These are phyloP conservation scores for Anthracocystis panici-leucophaei DNA, from an alignment of 1,284 basidiomycete genomes.

Conservation along the genomic window DNA sequence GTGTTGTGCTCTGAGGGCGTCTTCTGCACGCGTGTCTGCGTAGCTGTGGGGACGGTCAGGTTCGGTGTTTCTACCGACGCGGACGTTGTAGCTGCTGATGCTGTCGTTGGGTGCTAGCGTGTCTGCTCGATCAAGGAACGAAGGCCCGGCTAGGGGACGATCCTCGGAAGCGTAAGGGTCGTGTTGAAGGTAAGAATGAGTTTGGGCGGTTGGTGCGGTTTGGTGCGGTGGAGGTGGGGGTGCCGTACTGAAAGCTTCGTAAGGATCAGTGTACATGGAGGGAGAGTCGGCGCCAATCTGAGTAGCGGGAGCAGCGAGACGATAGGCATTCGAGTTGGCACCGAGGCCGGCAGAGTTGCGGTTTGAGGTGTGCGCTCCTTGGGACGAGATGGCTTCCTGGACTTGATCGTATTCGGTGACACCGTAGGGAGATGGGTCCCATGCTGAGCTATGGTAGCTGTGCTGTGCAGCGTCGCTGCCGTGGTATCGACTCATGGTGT, in stretches of 20 bases:
- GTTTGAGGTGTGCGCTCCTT: conserved; percentile 2
- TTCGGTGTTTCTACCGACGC: conserved; percentile 31
- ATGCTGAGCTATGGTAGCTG: conserved; percentile 40
- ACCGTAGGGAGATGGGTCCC: conserved; percentile 44
- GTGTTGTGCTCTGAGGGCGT: conserved; percentile 5
- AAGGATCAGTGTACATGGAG: conserved; percentile 60
- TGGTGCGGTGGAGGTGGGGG: conserved; percentile 23
- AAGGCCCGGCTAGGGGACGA: conserved; percentile 19
- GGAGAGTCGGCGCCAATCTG: conserved; percentile 37
- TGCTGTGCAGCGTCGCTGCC: conserved; percentile 36
- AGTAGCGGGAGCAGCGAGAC: conserved; percentile 28
- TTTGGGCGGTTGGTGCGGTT: conserved; percentile 2
- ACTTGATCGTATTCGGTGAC: conserved; percentile 32
- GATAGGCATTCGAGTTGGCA: conserved; percentile 42
- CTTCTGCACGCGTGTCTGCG: conserved; percentile 11
- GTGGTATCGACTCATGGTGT: conserved; percentile 33
- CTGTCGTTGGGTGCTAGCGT: conserved; percentile 55
- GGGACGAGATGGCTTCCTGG: conserved; percentile 9
- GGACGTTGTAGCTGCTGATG: conserved; percentile 57
- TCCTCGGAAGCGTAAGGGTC: conserved; percentile 42
- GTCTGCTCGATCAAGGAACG: conserved; percentile 36
- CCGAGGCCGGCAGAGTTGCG: conserved; percentile 41
- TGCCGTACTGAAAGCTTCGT: conserved; percentile 41
- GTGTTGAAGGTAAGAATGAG: conserved; percentile 26
- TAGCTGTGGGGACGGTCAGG: conserved; percentile 13